Conservation (phyloP, 345 rosid genomes). For the Litchi chinensis region DNA sequence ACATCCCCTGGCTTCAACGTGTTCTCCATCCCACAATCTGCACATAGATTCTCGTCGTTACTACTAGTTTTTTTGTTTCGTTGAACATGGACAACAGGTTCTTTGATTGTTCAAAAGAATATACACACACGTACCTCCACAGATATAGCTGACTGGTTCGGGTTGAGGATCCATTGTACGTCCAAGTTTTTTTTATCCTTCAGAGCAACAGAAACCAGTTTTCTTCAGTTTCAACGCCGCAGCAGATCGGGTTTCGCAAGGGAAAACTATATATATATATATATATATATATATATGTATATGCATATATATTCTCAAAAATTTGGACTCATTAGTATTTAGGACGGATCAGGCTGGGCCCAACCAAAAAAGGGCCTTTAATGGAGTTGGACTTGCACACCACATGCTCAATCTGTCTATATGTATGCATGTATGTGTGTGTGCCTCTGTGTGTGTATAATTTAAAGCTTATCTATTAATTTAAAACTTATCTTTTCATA, state of each 20-base stretch:
- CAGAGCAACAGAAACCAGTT: background rate
- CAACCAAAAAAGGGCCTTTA: too few relatives aligned
- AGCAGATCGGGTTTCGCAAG: background rate
- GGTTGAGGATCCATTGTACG: constrained; percentile 75
- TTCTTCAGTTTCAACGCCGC: background rate
- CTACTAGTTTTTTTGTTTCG: background rate
- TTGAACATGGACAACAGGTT: background rate
- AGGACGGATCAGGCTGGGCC: too few relatives aligned
- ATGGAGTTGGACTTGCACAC: too few relatives aligned
- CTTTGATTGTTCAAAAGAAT: background rate
- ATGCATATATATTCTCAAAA: too few relatives aligned
- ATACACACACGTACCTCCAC: constrained; percentile 53
- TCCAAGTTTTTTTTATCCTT: background rate
- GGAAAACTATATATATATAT: too few relatives aligned
- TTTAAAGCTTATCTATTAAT: too few relatives aligned
- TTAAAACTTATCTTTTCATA: too few relatives aligned
- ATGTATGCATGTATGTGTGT: too few relatives aligned
- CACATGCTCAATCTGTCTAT: too few relatives aligned
- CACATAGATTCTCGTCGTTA: background rate
- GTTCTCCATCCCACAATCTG: constrained; percentile 86
- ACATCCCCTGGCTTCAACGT: constrained; percentile 80
- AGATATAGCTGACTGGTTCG: constrained; percentile 84
- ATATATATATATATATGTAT: too few relatives aligned
- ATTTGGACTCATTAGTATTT: too few relatives aligned
- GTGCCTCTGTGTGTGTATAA: too few relatives aligned